Conservation (phyloP, 2,329 filamentous ascomycete species). For the Ascochyta koolunga region DNA sequence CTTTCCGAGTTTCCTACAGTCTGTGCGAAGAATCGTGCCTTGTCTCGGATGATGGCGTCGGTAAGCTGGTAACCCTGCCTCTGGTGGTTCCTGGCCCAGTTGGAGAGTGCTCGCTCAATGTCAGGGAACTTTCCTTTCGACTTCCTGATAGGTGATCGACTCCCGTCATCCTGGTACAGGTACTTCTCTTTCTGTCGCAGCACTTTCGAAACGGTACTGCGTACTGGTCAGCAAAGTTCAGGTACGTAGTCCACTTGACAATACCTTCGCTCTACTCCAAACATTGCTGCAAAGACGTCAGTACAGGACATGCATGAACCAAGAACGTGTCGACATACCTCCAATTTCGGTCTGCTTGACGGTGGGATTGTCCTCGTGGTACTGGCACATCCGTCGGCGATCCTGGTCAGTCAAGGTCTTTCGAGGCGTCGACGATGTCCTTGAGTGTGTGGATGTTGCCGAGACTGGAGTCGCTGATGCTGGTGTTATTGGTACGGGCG, state of each 20-base stretch:
- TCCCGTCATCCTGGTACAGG: conserved; percentile 79
- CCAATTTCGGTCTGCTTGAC: conserved; percentile 97
- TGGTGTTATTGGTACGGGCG: conserved; percentile 46
- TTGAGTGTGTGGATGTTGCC: conserved; percentile 47
- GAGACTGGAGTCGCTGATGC: conserved; percentile 49
- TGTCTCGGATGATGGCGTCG: conserved; percentile 83
- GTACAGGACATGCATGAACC: conserved; percentile 18
- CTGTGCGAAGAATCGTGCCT: conserved; percentile 80
- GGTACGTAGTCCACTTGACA: conserved; percentile 11
- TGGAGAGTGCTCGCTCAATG: conserved; percentile 87
- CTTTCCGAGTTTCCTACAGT: conserved; percentile 74
- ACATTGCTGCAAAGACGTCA: conserved; percentile 66
- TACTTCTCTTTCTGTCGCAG: conserved; percentile 94
- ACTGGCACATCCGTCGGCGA: conserved; percentile 90
- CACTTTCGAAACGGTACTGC: conserved; percentile 97
- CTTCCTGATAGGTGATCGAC: conserved; percentile 78
- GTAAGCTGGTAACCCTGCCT: conserved; percentile 75
- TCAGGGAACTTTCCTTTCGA: conserved; percentile 86
- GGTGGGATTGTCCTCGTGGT: conserved; percentile 85
- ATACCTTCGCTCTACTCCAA: conserved; percentile 97
- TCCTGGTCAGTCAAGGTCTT: conserved; percentile 92
- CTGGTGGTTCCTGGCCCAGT: conserved; percentile 84
- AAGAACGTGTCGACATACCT: conserved; percentile 57
- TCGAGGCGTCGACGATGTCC: conserved; percentile 67
- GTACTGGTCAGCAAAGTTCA: conserved; percentile 25